Evolutionary conservation across 257 asterid species (phyloP).

Genomic region (Gentiana straminea): DNA sequence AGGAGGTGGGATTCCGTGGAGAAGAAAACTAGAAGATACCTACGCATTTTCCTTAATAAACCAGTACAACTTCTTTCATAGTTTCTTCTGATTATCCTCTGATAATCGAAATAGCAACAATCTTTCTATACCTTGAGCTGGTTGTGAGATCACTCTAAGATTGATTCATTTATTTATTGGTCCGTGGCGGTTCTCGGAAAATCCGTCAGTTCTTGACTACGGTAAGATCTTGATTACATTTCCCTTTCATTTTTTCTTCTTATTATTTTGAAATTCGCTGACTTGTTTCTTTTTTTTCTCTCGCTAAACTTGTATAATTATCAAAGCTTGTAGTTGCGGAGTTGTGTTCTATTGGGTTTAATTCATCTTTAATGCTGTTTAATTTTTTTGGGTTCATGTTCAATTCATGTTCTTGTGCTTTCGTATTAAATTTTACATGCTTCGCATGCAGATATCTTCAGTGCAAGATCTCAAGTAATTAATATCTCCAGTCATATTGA

Average conservation of each 20-base stretch:
- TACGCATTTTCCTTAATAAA: conserved; percentile 15
- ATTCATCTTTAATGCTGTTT: conserved; percentile 12
- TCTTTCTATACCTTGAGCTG: conserved; percentile 28
- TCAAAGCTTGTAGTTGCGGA: conserved; percentile 18
- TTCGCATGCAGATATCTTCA: conserved; percentile 45
- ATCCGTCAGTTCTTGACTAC: conserved; percentile 20
- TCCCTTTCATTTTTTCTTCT: conserved; percentile 2
- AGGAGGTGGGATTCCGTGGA: neutral
- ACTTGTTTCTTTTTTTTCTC: conserved; percentile 11
- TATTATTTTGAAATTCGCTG: conserved; percentile 1
- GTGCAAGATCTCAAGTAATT: conserved; percentile 18
- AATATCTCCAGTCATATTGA: neutral
- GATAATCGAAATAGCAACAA: neutral
- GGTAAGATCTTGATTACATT: conserved; percentile 28
- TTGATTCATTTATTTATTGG: conserved; percentile 32
- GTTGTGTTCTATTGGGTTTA: conserved; percentile 22
- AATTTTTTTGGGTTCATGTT: conserved; percentile 13
- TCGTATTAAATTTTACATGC: conserved; percentile 7
- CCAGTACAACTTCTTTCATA: conserved; percentile 20
- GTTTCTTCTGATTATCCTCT: neutral
- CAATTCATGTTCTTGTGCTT: conserved; percentile 15
- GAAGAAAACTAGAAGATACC: conserved; percentile 1
- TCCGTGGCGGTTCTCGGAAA: conserved; percentile 17
- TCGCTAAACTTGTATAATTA: neutral
- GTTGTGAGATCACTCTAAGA: conserved; percentile 21